Evolutionary conservation across 805 yeast genomes (phyloP), one percentile per base, ranked within the genome.

Genomic region (Schwanniomyces yamadae): DNA sequence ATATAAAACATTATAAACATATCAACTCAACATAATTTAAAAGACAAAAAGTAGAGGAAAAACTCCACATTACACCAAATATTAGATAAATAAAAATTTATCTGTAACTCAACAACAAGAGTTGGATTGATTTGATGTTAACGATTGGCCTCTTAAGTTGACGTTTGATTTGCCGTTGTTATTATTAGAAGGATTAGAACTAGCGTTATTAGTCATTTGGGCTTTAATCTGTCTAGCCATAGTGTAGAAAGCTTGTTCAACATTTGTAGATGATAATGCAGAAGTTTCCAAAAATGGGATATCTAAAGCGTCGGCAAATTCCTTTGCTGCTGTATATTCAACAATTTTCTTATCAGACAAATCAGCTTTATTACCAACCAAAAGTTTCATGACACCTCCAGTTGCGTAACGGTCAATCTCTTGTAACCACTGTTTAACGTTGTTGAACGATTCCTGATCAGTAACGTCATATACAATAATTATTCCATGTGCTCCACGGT

Each of bases 141-240:
- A 67, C 6, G 71, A 64, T 50, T 83, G 85, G 44, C 91, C 91
- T 55, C 79, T 75, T 59, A 84, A 70, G 61, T 83, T 84, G 44
- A 85, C 87, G 52, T 77, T 74, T 31, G 81, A 75, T 61, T 81
- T 82, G 46, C 72, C 75, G 49, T 54, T 68, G 54, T 50, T 49
- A 16, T 51, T 45, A 32, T 39, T 40, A 13, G 53, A 42, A 15
- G 52, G 47, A 21, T 45, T 45, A 9, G 67, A 63, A 41, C 70
- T 74, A 50, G 69, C 77, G 56, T 76, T 66, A 48, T 71, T 82
- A 27, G 91, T 82, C 87, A 93, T 88, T 59, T 89, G 89, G 47
- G 95, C 93, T 74, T 93, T 93, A 61, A 93, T 93, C 64, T 93
- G 97, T 64, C 95, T 84, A 8, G 98, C 95, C 99, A 93, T 93